Evolutionary conservation across 2,329 filamentous ascomycete species (phyloP).

Genomic region (Pseudogymnoascus sp.): DNA sequence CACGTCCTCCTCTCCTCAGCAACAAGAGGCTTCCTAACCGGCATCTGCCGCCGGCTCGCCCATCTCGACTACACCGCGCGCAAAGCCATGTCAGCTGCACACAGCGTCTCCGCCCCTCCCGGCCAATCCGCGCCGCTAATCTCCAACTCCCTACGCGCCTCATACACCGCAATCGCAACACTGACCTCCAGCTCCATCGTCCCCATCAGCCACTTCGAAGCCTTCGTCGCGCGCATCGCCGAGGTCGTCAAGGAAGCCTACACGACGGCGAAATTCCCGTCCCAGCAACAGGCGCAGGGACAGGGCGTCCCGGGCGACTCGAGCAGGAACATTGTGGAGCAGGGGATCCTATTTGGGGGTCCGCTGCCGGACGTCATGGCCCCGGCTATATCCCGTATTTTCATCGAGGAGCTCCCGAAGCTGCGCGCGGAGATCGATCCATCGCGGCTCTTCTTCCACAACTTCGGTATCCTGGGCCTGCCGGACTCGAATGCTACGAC

Average conservation of each 20-base stretch:
- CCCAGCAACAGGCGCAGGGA: slow-evolving; percentile 8
- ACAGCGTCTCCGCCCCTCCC: slow-evolving; percentile 3
- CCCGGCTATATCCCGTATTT: slow-evolving; percentile 25
- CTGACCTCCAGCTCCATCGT: slow-evolving; percentile 23
- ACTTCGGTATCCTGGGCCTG: slow-evolving; percentile 26
- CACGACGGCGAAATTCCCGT: slow-evolving; percentile 11
- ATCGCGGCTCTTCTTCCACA: slow-evolving; percentile 26
- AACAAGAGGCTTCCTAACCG: slow-evolving; percentile 63
- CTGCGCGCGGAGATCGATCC: slow-evolving; percentile 27
- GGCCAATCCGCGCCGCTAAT: slow-evolving; percentile 9
- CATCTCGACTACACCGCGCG: slow-evolving; percentile 41
- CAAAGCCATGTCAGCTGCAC: slow-evolving; percentile 20
- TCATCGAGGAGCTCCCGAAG: slow-evolving; percentile 19
- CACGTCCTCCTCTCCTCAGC: slow-evolving; percentile 65
- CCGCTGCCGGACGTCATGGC: slow-evolving; percentile 26
- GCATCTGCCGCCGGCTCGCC: slow-evolving; percentile 56
- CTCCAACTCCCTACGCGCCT: slow-evolving; percentile 20
- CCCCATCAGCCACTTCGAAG: slow-evolving; percentile 25
- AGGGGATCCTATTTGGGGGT: slow-evolving; percentile 26
- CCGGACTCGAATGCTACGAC: slow-evolving; percentile 20
- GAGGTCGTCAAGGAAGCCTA: slow-evolving; percentile 23
- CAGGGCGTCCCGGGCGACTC: slow-evolving; percentile 17
- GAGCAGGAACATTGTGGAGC: slow-evolving; percentile 24
- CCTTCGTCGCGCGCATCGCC: slow-evolving; percentile 22
- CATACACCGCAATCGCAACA: slow-evolving; percentile 26